These are phyloP conservation scores for Boechera divaricarpa DNA, from an alignment of 345 rosid genomes.

Conservation along the genomic window DNA sequence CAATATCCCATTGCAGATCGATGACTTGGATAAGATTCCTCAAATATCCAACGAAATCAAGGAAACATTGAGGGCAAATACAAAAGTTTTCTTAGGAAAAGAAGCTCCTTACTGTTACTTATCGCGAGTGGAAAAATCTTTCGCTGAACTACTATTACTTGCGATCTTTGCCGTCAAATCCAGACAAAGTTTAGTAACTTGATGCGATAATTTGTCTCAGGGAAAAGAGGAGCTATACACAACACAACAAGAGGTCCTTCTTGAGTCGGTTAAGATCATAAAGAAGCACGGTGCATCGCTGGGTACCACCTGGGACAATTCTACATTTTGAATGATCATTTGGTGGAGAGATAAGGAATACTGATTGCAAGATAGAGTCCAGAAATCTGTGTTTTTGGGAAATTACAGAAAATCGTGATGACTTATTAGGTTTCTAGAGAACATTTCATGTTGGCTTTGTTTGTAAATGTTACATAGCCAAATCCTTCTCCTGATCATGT, in stretches of 20 bases:
- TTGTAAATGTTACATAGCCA: no score
- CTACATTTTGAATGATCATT: not conserved
- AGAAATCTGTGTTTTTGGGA: not conserved
- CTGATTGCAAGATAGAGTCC: not conserved
- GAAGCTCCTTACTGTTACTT: conserved; percentile 87
- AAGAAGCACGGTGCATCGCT: no score
- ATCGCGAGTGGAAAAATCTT: conserved; percentile 57
- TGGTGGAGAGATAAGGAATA: conserved; percentile 7
- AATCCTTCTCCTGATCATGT: no score
- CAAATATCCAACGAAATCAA: conserved; percentile 71
- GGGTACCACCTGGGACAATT: no score
- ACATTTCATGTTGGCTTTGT: not conserved
- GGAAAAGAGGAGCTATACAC: no score
- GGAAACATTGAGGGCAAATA: conserved; percentile 60
- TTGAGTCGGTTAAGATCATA: no score
- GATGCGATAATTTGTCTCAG: no score
- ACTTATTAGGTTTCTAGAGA: not conserved
- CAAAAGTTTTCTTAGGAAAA: conserved; percentile 79
- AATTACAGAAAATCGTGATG: not conserved
- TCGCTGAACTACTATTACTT: no score
- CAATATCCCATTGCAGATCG: conserved; percentile 68
- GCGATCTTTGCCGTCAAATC: no score
- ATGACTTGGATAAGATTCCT: conserved; percentile 75
- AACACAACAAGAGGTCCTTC: no score
- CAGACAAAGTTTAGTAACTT: no score